These are phyloP conservation scores for Osmanthus fragrans DNA, from an alignment of 257 asterid genomes.

Conservation along the genomic window DNA sequence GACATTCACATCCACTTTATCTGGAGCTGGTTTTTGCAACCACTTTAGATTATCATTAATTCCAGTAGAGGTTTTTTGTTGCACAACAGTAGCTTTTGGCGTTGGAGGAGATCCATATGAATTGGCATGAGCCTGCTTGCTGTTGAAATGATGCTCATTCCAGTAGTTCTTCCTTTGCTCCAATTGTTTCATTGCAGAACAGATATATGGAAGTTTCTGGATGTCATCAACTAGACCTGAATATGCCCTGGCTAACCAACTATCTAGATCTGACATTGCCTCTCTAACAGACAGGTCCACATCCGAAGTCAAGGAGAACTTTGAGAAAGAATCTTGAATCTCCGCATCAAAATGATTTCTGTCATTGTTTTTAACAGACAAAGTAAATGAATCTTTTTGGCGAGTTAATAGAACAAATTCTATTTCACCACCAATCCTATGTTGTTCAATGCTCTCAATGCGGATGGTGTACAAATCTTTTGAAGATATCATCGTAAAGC, in stretches of 20 bases:
- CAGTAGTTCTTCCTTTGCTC: constrained; percentile 74
- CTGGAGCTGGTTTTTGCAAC: constrained; percentile 35
- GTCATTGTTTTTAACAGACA: constrained; percentile 55
- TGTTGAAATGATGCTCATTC: constrained; percentile 53
- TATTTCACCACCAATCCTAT: constrained; percentile 56
- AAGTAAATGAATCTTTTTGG: constrained; percentile 60
- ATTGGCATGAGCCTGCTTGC: constrained; percentile 30
- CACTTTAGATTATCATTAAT: constrained; percentile 28
- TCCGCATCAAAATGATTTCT: constrained; percentile 38
- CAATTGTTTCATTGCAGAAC: constrained; percentile 82
- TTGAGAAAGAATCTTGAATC: constrained; percentile 63
- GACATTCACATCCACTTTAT: constrained; percentile 30
- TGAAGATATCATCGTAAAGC: constrained; percentile 83
- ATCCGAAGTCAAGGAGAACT: constrained; percentile 86
- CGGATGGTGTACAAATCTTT: constrained; percentile 73
- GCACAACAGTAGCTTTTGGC: constrained; percentile 20
- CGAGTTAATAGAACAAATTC: constrained; percentile 79
- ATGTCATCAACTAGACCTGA: constrained; percentile 94
- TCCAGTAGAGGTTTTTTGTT: constrained; percentile 23
- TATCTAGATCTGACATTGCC: constrained; percentile 80
- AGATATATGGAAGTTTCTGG: constrained; percentile 87
- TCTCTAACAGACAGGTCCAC: constrained; percentile 79
- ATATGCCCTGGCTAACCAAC: constrained; percentile 93
- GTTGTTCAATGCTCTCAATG: constrained; percentile 69
- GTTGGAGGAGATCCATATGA: constrained; percentile 39